A percentile compares a stretch with the other conserved stretches of the same genome.
These are phyloP conservation scores for Typha latifolia DNA, from an alignment of 176 grass and related monocot species.

Conservation along the genomic window DNA sequence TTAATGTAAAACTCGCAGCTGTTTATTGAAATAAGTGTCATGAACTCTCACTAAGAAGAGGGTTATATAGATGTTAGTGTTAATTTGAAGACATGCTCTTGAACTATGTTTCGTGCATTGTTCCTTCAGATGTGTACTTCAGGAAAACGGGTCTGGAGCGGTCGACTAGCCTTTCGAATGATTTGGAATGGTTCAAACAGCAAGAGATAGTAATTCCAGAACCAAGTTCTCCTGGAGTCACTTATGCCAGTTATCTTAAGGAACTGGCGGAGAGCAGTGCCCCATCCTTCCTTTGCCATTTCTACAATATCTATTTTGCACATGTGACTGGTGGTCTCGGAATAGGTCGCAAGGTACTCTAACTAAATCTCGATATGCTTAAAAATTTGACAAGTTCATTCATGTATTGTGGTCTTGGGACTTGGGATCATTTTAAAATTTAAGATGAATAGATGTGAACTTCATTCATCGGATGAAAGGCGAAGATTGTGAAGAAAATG, in stretches of 20 bases:
- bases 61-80: too few species aligned
- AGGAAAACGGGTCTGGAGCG: slow-evolving; percentile 61
- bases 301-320: slow-evolving; percentile 94
- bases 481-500: too few species aligned
- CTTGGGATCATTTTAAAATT: too few species aligned
- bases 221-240: slow-evolving; percentile 47
- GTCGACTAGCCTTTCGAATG: slow-evolving; percentile 52
- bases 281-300: slow-evolving; percentile 88
- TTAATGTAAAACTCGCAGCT: too few species aligned
- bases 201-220: slow-evolving; percentile 64
- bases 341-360: slow-evolving; percentile 61
- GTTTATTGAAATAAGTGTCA: too few species aligned
- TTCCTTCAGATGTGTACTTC: slow-evolving; percentile 72
- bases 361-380: too few species aligned
- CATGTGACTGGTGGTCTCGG: slow-evolving; percentile 64
- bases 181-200: slow-evolving; percentile 70
- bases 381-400: too few species aligned
- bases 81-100: too few species aligned
- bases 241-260: slow-evolving; percentile 69
- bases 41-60: too few species aligned
- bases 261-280: slow-evolving; percentile 51
- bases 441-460: too few species aligned
- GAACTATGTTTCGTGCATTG: slow-evolving; percentile 10
- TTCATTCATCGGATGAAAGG: too few species aligned
- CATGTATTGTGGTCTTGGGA: too few species aligned